Base-by-base conservation (phyloP, 2,329 filamentous ascomycete species). In the Sclerotinia nivalis region DNA sequence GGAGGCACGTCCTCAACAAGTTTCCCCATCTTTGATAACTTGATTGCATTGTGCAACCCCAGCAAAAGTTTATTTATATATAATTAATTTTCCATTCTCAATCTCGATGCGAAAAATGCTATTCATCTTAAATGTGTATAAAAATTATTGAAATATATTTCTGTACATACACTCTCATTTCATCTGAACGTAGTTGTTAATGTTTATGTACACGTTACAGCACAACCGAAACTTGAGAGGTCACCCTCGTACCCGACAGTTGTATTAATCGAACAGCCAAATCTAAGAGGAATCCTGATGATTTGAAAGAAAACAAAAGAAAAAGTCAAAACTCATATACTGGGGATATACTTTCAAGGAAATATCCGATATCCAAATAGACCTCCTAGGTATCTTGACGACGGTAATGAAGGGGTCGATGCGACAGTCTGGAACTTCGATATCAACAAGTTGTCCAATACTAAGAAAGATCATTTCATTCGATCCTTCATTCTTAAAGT, bases 131-230 rank as follows among this genome's bases (percentile, higher is more conserved):
- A 43, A 34, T 54, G n/a, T 61, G 18, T 43, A 8, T 54, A 25
- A 47, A n/a, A 47, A 40, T 54, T 12, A 20, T 61, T 49, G n/a
- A 60, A 61, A n/a, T 28, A 47, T 22, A 45, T 62, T 25, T 50
- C 40, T 20, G 12, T 61, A 61, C 55, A 28, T 52, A 15, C n/a
- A 9, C 28, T 69, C 15, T 62, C 47, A 1, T 62, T 49, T 25
- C 59, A 62, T 45, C 56, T 34, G 9, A 45, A 55, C 10, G 56
- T 68, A 47, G 25, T 64, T 28, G 47, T 62, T 20, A 34, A 62
- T 69, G 56, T 64, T 28, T 28, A 64, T 55, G 67, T 55, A 45
- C 25, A 47, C 31, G 45, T 69, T 64, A 69, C 49, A 47, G 37
- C 66, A 43, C n/a, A 61, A 25, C 20, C 18, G 45, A 62, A 60